Percentiles rank a stretch among this genome's conserved stretches.
Conservation (phyloP, 495 filamentous ascomycete species). For the Bathelium albidoporum region DNA sequence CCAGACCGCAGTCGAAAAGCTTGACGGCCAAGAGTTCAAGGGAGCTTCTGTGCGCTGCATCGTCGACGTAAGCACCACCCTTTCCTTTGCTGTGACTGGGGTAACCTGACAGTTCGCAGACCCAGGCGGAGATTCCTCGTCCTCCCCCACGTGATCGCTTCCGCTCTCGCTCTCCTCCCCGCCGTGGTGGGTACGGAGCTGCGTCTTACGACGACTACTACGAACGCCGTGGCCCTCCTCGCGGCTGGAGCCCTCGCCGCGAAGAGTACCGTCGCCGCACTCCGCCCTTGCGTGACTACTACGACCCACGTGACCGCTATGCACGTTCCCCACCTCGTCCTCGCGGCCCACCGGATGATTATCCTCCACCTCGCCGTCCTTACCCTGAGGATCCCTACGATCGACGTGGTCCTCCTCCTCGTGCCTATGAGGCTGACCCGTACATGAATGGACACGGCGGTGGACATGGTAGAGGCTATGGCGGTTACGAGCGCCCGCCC, state of each 20-base stretch:
- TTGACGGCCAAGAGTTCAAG: conserved; percentile 87
- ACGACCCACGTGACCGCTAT: conserved; percentile 70
- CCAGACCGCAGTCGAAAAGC: conserved; percentile 81
- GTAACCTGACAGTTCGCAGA: conserved; percentile 37
- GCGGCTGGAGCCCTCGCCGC: conserved; percentile 68
- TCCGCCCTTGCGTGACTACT: conserved; percentile 65
- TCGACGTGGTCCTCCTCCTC: conserved; percentile 28
- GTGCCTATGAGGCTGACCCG: conserved; percentile 53
- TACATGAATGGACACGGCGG: conserved; percentile 51
- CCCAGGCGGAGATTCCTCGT: conserved; percentile 56
- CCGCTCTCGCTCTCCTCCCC: conserved; percentile 64
- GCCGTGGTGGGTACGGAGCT: conserved; percentile 50
- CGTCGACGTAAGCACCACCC: conserved; percentile 58
- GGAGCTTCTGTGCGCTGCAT: conserved; percentile 70
- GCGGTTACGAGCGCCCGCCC: conserved; percentile 45
- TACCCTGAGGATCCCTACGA: conserved; percentile 53
- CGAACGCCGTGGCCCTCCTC: conserved; percentile 65
- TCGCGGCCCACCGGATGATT: conserved; percentile 64
- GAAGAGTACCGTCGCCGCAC: conserved; percentile 82
- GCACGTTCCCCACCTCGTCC: conserved; percentile 58
- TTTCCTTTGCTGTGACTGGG: not conserved
- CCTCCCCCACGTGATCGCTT: conserved; percentile 49
- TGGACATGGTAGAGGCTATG: conserved; percentile 38
- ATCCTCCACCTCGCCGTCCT: conserved; percentile 36
- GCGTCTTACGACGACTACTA: conserved; percentile 52